Percentiles rank a stretch among this genome's conserved stretches.
phyloP scores from a whole-genome alignment of 352 stramenopile species.

The Phytophthora cryptogea region DNA sequence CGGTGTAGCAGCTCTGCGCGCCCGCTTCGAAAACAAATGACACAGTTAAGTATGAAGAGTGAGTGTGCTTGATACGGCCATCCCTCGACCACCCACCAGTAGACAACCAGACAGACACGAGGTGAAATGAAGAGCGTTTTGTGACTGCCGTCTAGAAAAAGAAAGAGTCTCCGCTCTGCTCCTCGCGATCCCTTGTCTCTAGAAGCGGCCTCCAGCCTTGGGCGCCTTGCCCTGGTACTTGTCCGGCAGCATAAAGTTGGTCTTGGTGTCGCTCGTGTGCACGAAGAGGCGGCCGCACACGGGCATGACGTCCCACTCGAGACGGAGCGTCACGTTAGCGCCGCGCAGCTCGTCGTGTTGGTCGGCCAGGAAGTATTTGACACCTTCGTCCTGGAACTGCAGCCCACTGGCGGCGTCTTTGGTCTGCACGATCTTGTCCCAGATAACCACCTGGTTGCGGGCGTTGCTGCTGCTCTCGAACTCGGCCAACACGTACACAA shows the following conservation, averaged over 20 bases:
- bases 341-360: conserved; percentile 78
- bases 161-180: background rate
- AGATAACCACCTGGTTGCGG: conserved; percentile 84
- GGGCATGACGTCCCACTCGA: conserved; percentile 89
- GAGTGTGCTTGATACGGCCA: conserved; percentile 6
- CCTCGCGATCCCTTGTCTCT: conserved; percentile 8
- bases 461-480: conserved; percentile 70
- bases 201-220: conserved; percentile 39
- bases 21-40: conserved; percentile 74
- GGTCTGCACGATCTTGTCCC: conserved; percentile 84
- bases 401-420: conserved; percentile 53
- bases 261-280: conserved; percentile 48
- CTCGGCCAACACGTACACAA: conserved; percentile 88
- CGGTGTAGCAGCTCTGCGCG: conserved; percentile 72
- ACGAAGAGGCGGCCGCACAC: conserved; percentile 82
- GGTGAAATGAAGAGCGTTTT: conserved; percentile 23
- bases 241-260: conserved; percentile 63
- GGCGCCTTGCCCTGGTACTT: conserved; percentile 74
- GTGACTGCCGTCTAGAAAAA: conserved; percentile 22
- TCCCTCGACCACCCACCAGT: background rate
- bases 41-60: conserved; percentile 15
- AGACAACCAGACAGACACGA: conserved; percentile 8
- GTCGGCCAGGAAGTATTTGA: conserved; percentile 87
- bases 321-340: conserved; percentile 76
- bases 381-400: conserved; percentile 61